Base-by-base conservation (phyloP, 2,329 filamentous ascomycete genomes). In the Botryosphaeria dothidea region DNA sequence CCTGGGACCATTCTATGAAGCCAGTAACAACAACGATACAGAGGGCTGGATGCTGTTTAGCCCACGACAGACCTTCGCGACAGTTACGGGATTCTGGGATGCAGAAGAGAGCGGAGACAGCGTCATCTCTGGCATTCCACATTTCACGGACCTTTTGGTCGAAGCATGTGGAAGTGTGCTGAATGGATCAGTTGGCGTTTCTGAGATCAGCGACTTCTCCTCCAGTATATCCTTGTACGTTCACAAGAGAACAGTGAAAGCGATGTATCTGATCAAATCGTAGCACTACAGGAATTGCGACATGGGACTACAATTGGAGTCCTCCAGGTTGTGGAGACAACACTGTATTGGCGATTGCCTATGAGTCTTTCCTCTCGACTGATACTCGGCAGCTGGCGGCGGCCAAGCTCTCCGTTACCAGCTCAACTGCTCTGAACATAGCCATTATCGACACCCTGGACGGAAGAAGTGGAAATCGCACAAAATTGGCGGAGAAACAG, bases 71-170 rank as follows among this genome's bases (percentile, higher is more conserved):
- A 84, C 85, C 0, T 91, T 91, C 72, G 86, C 86, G 1, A 90
- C 88, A 0, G 84, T 92, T 29, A 84, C 86, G 4, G 89, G 89
- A 1, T 91, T 91, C 71, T 91, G 84, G 73, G 83, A 90, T 67
- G 80, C 80, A 3, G 86, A 90, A 71, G 80, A 82, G 75, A 89
- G 89, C 6, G 85, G 85, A 65, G 90, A 92, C 70, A 90, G 86
- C 69, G 88, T 90, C 58, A 90, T 92, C 67, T 86, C 85, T 60
- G 90, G 90, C 25, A 83, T 92, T 17, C 90, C 90, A 6, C 89
- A 92, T 72, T 82, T 51, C 8, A 51, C 83, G 27, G 86, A 85
- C 1, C 76, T 90, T 41, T 74, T 88, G 38, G 79, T 90, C 19
- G 82, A 87, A 61, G 84, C 83, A 2, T 80, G 83, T 64, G 80